A percentile compares a stretch with the other conserved stretches of the same genome.
phyloP scores from a whole-genome alignment of 257 asterid species.

The Solanum chilense region DNA sequence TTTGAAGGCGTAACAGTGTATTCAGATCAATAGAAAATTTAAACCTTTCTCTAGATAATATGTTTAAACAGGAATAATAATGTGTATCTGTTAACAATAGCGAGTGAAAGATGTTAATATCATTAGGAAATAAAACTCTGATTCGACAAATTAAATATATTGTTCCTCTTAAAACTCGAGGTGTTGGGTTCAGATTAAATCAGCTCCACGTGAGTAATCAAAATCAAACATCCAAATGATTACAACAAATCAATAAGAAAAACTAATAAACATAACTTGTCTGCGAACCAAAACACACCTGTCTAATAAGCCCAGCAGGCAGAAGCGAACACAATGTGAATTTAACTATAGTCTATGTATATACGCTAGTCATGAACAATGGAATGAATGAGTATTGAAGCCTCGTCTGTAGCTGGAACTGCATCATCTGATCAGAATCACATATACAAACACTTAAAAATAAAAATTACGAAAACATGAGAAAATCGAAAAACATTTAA shows the following conservation, averaged over 20 bases:
- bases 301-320: not conserved
- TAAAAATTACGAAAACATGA: not conserved
- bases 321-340: not conserved
- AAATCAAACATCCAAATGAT: not conserved
- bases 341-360: not conserved
- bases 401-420: conserved; percentile 55
- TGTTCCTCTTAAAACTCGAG: too few species aligned
- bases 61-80: too few species aligned
- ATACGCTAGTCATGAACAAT: conserved; percentile 43
- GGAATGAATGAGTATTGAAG: conserved; percentile 64
- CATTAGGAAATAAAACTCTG: too few species aligned
- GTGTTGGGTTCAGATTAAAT: too few species aligned
- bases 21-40: too few species aligned
- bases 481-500: too few species aligned
- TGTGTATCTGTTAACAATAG: too few species aligned
- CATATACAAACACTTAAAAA: not conserved
- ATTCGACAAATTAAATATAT: too few species aligned
- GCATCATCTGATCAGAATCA: conserved; percentile 28
- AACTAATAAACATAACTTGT: not conserved
- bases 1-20: too few species aligned
- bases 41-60: too few species aligned
- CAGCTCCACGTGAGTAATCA: too few species aligned
- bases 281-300: not conserved
- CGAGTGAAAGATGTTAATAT: too few species aligned
- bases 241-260: not conserved